Evolutionary conservation across 495 filamentous ascomycete genomes (phyloP).

Genomic region (Clavariopsis aquatica): DNA sequence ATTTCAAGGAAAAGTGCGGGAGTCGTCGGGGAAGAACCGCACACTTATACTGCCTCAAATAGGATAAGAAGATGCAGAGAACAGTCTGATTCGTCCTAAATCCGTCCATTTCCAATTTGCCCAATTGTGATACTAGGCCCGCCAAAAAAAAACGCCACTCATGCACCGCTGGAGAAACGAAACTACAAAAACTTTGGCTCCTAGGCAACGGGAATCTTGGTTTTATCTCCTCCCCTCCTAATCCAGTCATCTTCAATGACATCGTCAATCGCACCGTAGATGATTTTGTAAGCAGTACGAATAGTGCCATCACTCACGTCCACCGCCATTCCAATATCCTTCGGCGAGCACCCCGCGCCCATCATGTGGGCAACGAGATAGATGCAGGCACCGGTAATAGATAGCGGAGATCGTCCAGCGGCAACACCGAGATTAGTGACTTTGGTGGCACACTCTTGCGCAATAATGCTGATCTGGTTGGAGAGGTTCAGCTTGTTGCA

Average conservation of each 20-base stretch:
- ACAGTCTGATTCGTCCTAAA: slow-evolving; percentile 5
- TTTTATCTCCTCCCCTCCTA: slow-evolving; percentile 67
- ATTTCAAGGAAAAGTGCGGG: background rate
- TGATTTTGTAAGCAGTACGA: slow-evolving; percentile 86
- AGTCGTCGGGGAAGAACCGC: background rate
- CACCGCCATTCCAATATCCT: slow-evolving; percentile 77
- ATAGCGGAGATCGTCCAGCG: slow-evolving; percentile 90
- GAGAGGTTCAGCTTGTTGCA: slow-evolving; percentile 76
- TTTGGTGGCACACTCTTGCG: slow-evolving; percentile 70
- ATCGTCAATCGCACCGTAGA: slow-evolving; percentile 70
- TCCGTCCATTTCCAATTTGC: background rate
- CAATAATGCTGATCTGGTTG: slow-evolving; percentile 67
- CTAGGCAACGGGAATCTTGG: slow-evolving; percentile 59
- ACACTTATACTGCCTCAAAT: background rate
- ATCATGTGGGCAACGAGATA: slow-evolving; percentile 88
- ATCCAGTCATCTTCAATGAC: slow-evolving; percentile 77
- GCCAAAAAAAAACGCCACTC: background rate
- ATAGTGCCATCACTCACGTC: slow-evolving; percentile 96
- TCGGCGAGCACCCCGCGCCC: slow-evolving; percentile 73
- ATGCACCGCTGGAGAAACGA: slow-evolving; percentile 1
- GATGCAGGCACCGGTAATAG: slow-evolving; percentile 91
- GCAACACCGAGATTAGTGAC: slow-evolving; percentile 73
- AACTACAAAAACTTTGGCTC: background rate
- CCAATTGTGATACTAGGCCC: background rate
- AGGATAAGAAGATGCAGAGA: slow-evolving; percentile 2